Evolutionary conservation across 768 basidiomycete species (phyloP).

Genomic region (Saitozyma sp.): DNA sequence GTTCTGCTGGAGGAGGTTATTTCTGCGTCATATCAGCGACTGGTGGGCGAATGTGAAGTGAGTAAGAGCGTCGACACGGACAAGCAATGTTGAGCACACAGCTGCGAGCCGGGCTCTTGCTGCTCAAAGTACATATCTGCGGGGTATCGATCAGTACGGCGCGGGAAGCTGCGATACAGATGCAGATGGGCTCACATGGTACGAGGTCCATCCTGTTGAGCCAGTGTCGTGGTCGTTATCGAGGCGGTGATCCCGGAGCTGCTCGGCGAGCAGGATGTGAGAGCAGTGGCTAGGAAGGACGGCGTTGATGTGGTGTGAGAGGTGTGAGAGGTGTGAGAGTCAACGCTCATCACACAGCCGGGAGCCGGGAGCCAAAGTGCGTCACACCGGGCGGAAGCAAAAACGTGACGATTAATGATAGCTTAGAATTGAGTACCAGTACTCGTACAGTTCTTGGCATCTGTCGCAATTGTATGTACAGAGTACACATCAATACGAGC

Average conservation of each 20-base stretch:
- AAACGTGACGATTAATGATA: neutral
- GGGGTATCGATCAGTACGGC: neutral
- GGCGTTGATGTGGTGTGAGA: too few species aligned
- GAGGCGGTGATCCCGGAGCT: neutral
- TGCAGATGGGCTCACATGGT: slow-evolving; percentile 21
- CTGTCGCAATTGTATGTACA: too few species aligned
- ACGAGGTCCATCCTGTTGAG: slow-evolving; percentile 33
- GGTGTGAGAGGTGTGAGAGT: too few species aligned
- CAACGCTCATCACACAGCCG: too few species aligned
- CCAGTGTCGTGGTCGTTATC: neutral
- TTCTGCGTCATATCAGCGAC: slow-evolving; percentile 18
- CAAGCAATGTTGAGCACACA: slow-evolving; percentile 50
- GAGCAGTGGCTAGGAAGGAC: too few species aligned
- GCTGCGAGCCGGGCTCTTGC: slow-evolving; percentile 44
- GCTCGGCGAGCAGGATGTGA: too few species aligned
- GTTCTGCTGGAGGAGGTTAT: slow-evolving; percentile 48
- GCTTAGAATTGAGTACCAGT: neutral
- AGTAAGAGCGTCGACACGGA: slow-evolving; percentile 2
- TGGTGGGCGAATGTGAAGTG: too few species aligned
- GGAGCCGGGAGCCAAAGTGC: too few species aligned
- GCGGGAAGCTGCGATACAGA: neutral
- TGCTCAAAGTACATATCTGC: slow-evolving; percentile 45
- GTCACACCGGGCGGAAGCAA: too few species aligned
- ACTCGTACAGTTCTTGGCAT: neutral
- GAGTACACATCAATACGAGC: too few species aligned